Conservation (phyloP, 495 filamentous ascomycete species). For the Penicillium paxilli region DNA sequence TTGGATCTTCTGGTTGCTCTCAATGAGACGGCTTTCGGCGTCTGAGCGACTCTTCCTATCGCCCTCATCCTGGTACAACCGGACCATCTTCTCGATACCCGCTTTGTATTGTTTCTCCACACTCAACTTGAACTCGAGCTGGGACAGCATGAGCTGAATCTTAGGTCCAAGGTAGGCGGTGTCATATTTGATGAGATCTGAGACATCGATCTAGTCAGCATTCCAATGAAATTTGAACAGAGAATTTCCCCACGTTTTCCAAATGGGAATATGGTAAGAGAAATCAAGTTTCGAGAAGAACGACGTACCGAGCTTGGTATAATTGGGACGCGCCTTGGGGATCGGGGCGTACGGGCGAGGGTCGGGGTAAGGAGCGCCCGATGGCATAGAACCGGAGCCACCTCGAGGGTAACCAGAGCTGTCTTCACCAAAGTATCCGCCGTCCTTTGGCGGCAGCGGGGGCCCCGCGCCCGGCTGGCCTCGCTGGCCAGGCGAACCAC, state of each 20-base stretch:
- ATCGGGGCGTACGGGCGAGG: constrained; percentile 66
- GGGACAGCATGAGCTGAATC: constrained; percentile 98
- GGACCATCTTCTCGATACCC: constrained; percentile 99
- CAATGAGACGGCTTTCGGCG: constrained; percentile 82
- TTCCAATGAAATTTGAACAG: constrained; percentile 11
- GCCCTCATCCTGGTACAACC: constrained; percentile 96
- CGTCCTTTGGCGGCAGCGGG: constrained; percentile 67
- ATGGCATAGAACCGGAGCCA: constrained; percentile 73
- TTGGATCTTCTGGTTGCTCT: constrained; percentile 98
- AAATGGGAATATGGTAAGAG: constrained; percentile 1
- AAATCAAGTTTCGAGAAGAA: not conserved
- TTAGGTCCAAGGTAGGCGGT: constrained; percentile 92
- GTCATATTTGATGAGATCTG: constrained; percentile 99
- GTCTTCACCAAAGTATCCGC: constrained; percentile 48
- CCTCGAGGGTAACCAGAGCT: constrained; percentile 56
- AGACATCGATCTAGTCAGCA: constrained; percentile 11
- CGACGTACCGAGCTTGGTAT: constrained; percentile 87
- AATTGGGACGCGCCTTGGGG: constrained; percentile 81
- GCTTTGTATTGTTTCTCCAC: constrained; percentile 99
- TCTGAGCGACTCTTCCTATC: constrained; percentile 93
- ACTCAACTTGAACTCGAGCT: constrained; percentile 97
- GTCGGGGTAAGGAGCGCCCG: constrained; percentile 76
- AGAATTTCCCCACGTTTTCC: not conserved
- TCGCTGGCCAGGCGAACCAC: constrained; percentile 41
- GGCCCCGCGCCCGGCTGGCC: constrained; percentile 41